Evolutionary conservation across 2,329 filamentous ascomycete species (phyloP), one percentile per base, ranked within the genome.

Genomic region (Scedosporium boydii): DNA sequence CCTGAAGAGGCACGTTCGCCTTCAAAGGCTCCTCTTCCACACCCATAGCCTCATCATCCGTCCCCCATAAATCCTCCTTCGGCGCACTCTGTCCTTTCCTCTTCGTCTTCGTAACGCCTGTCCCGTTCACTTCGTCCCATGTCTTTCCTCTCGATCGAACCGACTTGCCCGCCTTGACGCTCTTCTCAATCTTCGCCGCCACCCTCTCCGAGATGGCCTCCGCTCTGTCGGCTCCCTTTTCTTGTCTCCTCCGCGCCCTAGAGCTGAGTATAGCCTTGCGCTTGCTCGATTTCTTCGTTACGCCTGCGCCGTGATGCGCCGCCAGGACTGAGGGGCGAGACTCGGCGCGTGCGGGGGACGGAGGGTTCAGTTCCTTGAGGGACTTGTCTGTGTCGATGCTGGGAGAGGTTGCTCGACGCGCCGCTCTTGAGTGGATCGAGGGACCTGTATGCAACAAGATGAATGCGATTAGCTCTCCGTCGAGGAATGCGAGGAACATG

Each of bases 351-450:
- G 81, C 76, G 63, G 74, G 65, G 1, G 85, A 83, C 10, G 51
- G 51, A 29, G 80, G 77, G 64, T 80, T 76, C 63, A 82, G 74
- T 44, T 84, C 76, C 70, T 88, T 88, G 23, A 90, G 78, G 6
- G 87, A 88, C 75, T 89, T 89, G 79, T 90, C 87, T 53, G 84
- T 83, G 74, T 89, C 77, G 73, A 90, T 86, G 69, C 85, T 80
- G 27, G 88, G 87, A 3, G 87, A 89, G 16, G 85, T 84, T 57
- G 86, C 89, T 66, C 90, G 86, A 70, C 89, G 84, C 48, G 88
- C 88, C 63, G 88, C 88, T 66, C 90, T 87, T 61, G 90, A 93
- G 77, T 87, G 88, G 63, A 85, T 74, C 4, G 88, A 90, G 46
- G 80, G 78, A 62, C 77, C 86, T 89, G 14, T 21, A 18, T 6